A percentile compares a stretch with the other conserved stretches of the same genome.
phyloP scores from a whole-genome alignment of 2,329 filamentous ascomycete species.

The Coleophoma eucalyptorum region DNA sequence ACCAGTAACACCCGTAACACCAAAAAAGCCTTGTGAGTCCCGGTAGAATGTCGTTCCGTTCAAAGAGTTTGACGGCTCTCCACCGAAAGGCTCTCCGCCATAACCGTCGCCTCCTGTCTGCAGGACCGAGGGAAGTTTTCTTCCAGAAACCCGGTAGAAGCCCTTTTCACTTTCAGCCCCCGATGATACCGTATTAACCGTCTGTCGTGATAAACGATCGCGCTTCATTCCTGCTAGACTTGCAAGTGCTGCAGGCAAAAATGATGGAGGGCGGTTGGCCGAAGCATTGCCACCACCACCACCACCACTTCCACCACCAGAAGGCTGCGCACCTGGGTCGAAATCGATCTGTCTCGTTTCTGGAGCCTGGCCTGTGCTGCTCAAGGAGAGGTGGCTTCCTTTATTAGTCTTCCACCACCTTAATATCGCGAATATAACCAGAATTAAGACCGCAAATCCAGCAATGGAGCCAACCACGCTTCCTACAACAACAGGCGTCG shows the following conservation, averaged over 20 bases:
- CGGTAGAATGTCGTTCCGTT: constrained; percentile 50
- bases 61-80: constrained; percentile 26
- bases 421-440: constrained; percentile 50
- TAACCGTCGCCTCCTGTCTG: constrained; percentile 61
- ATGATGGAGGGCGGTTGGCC: too few species aligned
- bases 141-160: constrained; percentile 63
- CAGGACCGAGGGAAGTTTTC: constrained; percentile 60
- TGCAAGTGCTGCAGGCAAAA: constrained; percentile 44
- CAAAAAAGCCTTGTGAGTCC: constrained; percentile 44
- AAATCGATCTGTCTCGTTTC: constrained; percentile 19
- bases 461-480: constrained; percentile 48
- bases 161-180: constrained; percentile 46
- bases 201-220: constrained; percentile 29
- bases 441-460: constrained; percentile 51
- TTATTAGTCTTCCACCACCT: constrained; percentile 48
- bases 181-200: constrained; percentile 24
- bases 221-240: constrained; percentile 33
- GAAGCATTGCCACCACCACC: constrained; percentile 37
- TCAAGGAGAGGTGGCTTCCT: constrained; percentile 36
- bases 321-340: constrained; percentile 14
- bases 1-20: constrained; percentile 17
- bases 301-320: constrained; percentile 39
- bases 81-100: constrained; percentile 33
- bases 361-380: constrained; percentile 35
- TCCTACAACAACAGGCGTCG: constrained; percentile 24